A percentile compares a stretch with the other conserved stretches of the same genome.
phyloP scores from a whole-genome alignment of 2,329 filamentous ascomycete genomes.

The Talaromyces sp. region DNA sequence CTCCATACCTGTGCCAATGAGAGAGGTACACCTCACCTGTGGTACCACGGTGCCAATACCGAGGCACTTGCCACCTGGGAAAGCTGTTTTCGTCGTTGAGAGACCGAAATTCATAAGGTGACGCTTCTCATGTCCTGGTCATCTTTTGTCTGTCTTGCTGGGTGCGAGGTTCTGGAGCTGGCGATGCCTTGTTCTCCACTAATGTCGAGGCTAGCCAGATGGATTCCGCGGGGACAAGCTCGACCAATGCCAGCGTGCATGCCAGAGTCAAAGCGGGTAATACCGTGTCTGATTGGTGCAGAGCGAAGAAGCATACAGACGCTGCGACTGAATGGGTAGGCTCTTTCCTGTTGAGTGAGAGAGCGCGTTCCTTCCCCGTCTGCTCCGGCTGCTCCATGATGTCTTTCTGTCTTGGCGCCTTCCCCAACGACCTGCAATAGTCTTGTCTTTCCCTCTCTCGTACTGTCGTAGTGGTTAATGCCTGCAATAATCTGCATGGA shows the following conservation, averaged over 20 bases:
- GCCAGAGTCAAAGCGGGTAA: not conserved
- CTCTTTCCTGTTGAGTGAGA: too few species aligned
- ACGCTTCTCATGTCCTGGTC: not conserved
- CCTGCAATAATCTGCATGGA: conserved; percentile 1
- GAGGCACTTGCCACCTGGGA: not conserved
- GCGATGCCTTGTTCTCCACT: conserved; percentile 2
- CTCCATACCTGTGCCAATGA: not conserved
- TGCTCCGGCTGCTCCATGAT: not conserved
- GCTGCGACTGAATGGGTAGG: not conserved
- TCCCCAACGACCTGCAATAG: not conserved
- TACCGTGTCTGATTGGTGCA: not conserved
- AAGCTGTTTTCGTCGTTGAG: not conserved
- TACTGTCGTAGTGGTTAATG: not conserved
- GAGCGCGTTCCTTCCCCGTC: not conserved
- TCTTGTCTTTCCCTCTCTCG: not conserved
- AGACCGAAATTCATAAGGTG: not conserved
- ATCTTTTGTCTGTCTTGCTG: not conserved
- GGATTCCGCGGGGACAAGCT: not conserved
- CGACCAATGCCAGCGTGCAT: not conserved
- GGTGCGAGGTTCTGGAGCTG: not conserved
- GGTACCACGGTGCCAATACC: not conserved
- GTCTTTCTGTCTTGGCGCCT: not conserved
- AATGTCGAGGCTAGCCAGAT: not conserved
- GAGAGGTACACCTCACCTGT: not conserved
- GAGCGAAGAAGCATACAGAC: not conserved